Conservation (phyloP, 805 yeast genomes). For the Candida ovalis region DNA sequence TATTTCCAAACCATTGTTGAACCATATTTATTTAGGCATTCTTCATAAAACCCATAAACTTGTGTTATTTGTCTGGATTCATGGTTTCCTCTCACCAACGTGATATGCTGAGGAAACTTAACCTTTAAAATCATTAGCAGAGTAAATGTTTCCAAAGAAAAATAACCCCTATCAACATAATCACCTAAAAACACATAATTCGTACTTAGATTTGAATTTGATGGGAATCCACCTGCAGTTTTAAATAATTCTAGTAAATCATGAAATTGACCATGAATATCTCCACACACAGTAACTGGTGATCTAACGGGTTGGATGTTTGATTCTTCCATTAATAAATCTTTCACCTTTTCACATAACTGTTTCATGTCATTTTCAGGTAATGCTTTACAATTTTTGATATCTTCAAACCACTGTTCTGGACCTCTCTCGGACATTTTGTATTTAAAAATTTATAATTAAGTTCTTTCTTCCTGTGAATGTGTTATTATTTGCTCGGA, state of each 20-base stretch:
- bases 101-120: constrained; percentile 61
- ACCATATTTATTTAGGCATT: constrained; percentile 89
- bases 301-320: constrained; percentile 91
- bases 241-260: constrained; percentile 87
- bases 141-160: constrained; percentile 90
- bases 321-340: constrained; percentile 90
- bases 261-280: constrained; percentile 97
- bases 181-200: constrained; percentile 90
- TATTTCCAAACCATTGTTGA: constrained; percentile 94
- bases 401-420: constrained; percentile 93
- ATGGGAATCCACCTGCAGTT: constrained; percentile 90
- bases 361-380: constrained; percentile 95
- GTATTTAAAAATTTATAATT: constrained; percentile 2
- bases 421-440: constrained; percentile 76
- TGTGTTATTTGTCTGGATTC: constrained; percentile 98
- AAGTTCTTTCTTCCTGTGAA: not conserved
- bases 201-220: constrained; percentile 40
- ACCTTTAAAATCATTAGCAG: constrained; percentile 90
- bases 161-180: constrained; percentile 97
- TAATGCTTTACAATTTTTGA: constrained; percentile 82
- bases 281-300: constrained; percentile 96
- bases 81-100: constrained; percentile 96
- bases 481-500: not conserved
- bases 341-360: constrained; percentile 92
- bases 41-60: constrained; percentile 97